Base-by-base conservation (phyloP, 495 filamentous ascomycete genomes). In the Ramalina peruviana region DNA sequence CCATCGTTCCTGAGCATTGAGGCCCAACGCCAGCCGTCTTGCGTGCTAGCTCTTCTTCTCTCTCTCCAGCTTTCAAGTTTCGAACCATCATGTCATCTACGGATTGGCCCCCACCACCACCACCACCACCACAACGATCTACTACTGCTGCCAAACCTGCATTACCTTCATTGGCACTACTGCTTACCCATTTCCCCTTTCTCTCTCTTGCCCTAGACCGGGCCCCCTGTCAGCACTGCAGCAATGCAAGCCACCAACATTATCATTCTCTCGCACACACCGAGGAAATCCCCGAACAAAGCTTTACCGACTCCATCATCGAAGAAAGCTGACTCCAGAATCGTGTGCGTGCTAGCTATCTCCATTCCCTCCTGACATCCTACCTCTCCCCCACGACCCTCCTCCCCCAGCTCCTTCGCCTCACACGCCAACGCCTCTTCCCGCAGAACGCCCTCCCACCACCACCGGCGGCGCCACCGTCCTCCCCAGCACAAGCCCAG, bases 351-450 rank as follows among this genome's bases (percentile, higher is more conserved):
- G 69, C 67, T 63, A 88, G 86, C 68, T 79, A 89, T 54, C 75
- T 94, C 54, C 83, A 81, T 50, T 71, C 83, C 63, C 74, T 75
- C 56, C 75, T 94, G 55, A 68, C 75, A 53, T 71, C 72, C 46
- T 69, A 78, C 58, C 62, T 93, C 50, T 68, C 84, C 21, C 76
- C 80, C 66, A 75, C 85, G 46, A 66, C 73, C 50, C 72, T 80
- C 57, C 72, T 92, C 47, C 85, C 87, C 64, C 73, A 76, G 55
- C 69, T 88, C 50, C 80, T 97, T 53, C 76, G 79, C 60, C 74
- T 72, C 49, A 71, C 79, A 57, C 80, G 90, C 62, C 75, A 73
- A 44, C 72, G 81, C 48, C 66, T 94, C 40, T 94, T 94, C 62
- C 88, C 89, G 25, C 77, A 81, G 67, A 89, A 92, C 66, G 65